Percentiles rank a stretch among this genome's conserved stretches.
phyloP scores from a whole-genome alignment of 345 rosid genomes.

The Brassica carinata region DNA sequence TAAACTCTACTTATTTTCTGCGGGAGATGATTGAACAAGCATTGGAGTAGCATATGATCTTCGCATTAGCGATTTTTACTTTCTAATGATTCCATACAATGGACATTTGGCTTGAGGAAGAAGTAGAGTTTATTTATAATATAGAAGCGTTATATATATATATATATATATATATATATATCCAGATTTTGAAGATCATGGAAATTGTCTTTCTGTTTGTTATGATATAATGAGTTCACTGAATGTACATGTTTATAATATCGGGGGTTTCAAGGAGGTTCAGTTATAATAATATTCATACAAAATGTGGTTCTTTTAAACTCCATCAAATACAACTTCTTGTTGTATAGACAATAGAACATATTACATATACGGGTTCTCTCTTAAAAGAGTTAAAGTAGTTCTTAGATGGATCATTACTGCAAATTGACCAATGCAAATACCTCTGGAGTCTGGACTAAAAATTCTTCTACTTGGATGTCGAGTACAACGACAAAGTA shows the following conservation, averaged over 20 bases:
- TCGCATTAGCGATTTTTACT: not conserved
- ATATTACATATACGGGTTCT: not conserved
- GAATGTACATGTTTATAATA: not conserved
- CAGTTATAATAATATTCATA: not conserved
- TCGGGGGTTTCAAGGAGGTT: not conserved
- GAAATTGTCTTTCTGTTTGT: not conserved
- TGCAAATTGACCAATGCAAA: constrained; percentile 1
- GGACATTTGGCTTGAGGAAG: not conserved
- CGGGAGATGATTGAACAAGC: not conserved
- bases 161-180: not conserved
- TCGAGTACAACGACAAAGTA: not conserved
- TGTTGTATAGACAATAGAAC: not conserved
- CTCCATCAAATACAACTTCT: not conserved
- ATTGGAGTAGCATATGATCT: not conserved
- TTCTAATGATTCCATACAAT: not conserved
- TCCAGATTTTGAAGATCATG: constrained; percentile 6
- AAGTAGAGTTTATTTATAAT: not conserved
- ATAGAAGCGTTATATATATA: not conserved
- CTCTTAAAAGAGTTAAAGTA: constrained; percentile 1
- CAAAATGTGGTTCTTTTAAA: not conserved
- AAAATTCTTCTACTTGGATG: not conserved
- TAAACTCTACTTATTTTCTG: not conserved
- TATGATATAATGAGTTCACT: not conserved
- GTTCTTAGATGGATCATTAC: not conserved
- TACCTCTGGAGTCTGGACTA: constrained; percentile 1